These are phyloP conservation scores for Penicillium malachiteum DNA, from an alignment of 495 filamentous ascomycete species.

Conservation along the genomic window DNA sequence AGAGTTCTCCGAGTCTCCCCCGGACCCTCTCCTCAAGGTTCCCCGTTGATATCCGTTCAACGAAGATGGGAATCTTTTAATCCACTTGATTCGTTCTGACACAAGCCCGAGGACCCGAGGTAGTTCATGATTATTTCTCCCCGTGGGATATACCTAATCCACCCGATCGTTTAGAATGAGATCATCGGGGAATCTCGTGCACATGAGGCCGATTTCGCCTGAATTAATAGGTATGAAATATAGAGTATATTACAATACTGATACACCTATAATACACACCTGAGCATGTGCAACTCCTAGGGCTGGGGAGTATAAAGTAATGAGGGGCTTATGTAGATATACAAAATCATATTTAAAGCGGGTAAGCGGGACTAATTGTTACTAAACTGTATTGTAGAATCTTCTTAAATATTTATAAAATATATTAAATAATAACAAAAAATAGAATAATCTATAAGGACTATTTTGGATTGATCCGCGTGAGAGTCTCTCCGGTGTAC, in stretches of 20 bases:
- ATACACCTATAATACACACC: too few relatives aligned
- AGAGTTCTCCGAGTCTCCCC: conserved; percentile 31
- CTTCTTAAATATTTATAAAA: too few relatives aligned
- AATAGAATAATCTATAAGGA: too few relatives aligned
- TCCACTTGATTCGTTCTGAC: background rate
- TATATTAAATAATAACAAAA: too few relatives aligned
- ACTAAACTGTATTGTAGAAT: too few relatives aligned
- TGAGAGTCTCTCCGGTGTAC: conserved; percentile 16
- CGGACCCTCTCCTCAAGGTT: conserved; percentile 14
- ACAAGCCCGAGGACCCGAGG: conserved; percentile 26
- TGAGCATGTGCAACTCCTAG: too few relatives aligned
- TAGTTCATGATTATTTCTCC: conserved; percentile 6
- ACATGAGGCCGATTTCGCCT: conserved; percentile 4
- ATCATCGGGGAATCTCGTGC: conserved; percentile 15
- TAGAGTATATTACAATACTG: background rate
- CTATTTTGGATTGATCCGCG: background rate
- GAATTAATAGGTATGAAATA: background rate
- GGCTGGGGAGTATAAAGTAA: too few relatives aligned
- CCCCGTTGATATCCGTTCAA: conserved; percentile 24
- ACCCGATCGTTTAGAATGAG: conserved; percentile 23
- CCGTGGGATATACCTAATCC: conserved; percentile 18
- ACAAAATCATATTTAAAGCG: too few relatives aligned
- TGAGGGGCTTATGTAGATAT: too few relatives aligned
- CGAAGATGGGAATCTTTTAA: background rate
- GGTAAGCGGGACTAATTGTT: too few relatives aligned